Percentiles rank a stretch among this genome's conserved stretches.
These are phyloP conservation scores for Candida schatavii DNA, from an alignment of 805 yeast species.

Conservation along the genomic window DNA sequence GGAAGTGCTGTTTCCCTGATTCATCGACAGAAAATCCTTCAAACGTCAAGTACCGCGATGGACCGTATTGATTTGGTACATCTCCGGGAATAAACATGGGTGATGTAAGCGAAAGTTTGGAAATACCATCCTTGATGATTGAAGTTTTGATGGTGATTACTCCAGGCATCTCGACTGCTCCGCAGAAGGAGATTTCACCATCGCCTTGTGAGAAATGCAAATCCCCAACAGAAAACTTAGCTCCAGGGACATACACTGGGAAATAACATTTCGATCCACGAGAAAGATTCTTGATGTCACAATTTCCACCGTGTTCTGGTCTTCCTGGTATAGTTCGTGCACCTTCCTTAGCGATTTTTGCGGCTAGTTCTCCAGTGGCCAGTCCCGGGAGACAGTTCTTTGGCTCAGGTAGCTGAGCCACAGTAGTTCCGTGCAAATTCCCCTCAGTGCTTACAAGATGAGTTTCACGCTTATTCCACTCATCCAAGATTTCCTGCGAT, in stretches of 20 bases:
- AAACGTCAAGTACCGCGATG: conserved; percentile 48
- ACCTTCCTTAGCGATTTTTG: conserved; percentile 37
- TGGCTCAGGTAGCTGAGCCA: conserved; percentile 42
- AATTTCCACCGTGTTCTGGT: conserved; percentile 54
- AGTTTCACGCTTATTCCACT: conserved; percentile 46
- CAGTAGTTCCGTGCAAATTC: conserved; percentile 26
- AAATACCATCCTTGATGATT: conserved; percentile 43
- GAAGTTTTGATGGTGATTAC: conserved; percentile 40
- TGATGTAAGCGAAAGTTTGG: conserved; percentile 36
- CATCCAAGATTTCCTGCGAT: conserved; percentile 37
- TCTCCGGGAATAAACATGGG: conserved; percentile 51
- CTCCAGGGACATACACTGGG: conserved; percentile 48
- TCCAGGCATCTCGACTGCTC: conserved; percentile 55
- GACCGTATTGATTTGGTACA: conserved; percentile 47
- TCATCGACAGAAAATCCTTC: conserved; percentile 55
- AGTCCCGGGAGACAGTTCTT: conserved; percentile 40
- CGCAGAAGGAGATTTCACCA: conserved; percentile 53
- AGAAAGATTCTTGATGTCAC: conserved; percentile 50
- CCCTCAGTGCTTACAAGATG: conserved; percentile 32
- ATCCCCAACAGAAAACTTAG: conserved; percentile 48
- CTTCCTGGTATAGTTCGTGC: conserved; percentile 54
- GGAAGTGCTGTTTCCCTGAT: conserved; percentile 41
- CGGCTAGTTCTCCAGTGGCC: conserved; percentile 25
- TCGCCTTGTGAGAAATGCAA: conserved; percentile 53
- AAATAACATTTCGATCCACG: conserved; percentile 48